Conservation (phyloP, 495 filamentous ascomycete genomes). For the Rusavskia elegans region DNA sequence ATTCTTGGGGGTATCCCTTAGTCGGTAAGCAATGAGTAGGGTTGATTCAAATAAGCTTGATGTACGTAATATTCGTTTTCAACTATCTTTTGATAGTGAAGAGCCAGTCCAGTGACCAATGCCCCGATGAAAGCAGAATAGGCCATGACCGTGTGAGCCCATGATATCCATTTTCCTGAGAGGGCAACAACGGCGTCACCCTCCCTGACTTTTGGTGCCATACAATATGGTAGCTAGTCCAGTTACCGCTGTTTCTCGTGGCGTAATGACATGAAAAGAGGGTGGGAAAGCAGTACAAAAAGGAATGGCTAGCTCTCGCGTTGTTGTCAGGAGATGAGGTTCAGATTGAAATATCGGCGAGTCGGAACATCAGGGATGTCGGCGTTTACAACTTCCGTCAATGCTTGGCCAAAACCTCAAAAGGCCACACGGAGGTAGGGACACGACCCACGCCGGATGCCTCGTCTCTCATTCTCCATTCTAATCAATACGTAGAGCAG, state of each 20-base stretch:
- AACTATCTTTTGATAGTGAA: conserved; percentile 96
- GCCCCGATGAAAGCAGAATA: conserved; percentile 89
- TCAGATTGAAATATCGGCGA: not conserved
- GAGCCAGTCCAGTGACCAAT: conserved; percentile 61
- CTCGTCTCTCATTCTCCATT: too few relatives aligned
- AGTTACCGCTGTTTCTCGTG: not conserved
- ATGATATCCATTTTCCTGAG: conserved; percentile 85
- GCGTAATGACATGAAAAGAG: not conserved
- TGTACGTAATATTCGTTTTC: conserved; percentile 83
- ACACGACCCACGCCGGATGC: too few relatives aligned
- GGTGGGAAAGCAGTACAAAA: not conserved
- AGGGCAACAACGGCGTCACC: conserved; percentile 68
- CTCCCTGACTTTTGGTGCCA: conserved; percentile 79
- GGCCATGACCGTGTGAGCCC: conserved; percentile 68
- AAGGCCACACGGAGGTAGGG: too few relatives aligned
- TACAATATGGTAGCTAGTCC: conserved; percentile 12
- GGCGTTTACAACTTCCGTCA: too few relatives aligned
- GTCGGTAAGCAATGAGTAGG: not conserved
- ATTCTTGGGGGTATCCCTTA: conserved; percentile 85
- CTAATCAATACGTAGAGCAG: not conserved
- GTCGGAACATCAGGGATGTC: not conserved
- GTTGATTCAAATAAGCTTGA: not conserved
- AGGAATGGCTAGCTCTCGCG: not conserved
- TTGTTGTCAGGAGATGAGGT: not conserved
- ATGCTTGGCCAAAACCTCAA: too few relatives aligned